Evolutionary conservation across 2,329 filamentous ascomycete species (phyloP).

Genomic region (Paecilomyces variotii): DNA sequence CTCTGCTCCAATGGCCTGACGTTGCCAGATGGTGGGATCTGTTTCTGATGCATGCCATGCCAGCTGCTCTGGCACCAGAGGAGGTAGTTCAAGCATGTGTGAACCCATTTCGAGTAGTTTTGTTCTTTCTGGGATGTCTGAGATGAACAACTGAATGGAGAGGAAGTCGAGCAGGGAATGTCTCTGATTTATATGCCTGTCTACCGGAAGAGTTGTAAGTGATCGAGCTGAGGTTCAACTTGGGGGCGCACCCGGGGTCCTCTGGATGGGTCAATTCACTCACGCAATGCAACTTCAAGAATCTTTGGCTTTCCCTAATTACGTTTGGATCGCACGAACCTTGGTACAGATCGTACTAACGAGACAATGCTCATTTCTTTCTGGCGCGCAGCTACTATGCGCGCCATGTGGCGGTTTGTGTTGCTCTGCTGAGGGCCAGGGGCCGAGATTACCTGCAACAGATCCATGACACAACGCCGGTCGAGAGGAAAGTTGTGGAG

Average conservation of each 20-base stretch:
- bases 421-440: neutral
- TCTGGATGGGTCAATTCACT: neutral
- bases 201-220: neutral
- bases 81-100: slow-evolving; percentile 1
- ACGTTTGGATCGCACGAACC: neutral
- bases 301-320: neutral
- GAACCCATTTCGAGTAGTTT: neutral
- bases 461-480: neutral
- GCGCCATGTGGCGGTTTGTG: neutral
- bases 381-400: neutral
- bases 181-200: neutral
- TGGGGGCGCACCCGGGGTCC: neutral
- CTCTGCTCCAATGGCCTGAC: slow-evolving; percentile 1
- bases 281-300: neutral
- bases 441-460: neutral
- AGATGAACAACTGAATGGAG: neutral
- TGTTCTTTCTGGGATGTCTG: neutral
- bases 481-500: neutral
- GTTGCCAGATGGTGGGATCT: slow-evolving; percentile 1
- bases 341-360: neutral
- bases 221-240: neutral
- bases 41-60: slow-evolving; percentile 1
- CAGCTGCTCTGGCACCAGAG: slow-evolving; percentile 1
- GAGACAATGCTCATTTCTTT: neutral
- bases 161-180: neutral